Evolutionary conservation across 352 stramenopile genomes (phyloP), one percentile per base, ranked within the genome.

Genomic region (Pythium scleroteichum): DNA sequence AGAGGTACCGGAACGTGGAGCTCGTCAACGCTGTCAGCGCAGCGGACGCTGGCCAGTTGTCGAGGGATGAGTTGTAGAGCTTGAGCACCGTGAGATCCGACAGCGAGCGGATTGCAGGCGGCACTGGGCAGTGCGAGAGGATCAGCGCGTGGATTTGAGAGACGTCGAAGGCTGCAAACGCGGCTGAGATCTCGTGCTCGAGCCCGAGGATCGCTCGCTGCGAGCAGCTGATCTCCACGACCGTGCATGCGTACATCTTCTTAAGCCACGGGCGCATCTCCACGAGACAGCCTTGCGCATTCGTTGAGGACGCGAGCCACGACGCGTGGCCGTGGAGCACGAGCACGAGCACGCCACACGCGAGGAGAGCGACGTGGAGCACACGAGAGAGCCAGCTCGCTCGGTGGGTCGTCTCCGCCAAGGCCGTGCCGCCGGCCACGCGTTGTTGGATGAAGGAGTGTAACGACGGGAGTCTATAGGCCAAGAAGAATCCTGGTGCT

Each of bases 161-260:
- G 19, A 22, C 7, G n/a, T 48, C 41, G 3, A 66, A 10, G 0
- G 22, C 0, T 5, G 23, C 26, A 0, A 66, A 41, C 1, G 26
- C 38, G 2, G 8, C 16, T 24, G 16, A 19, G 27, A 64, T 55
- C 24, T 64, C 57, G 19, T 45, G 1, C 24, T 17, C 7, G 0
- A 12, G 1, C 0, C 57, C 57, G 9, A 22, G 4, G n/a, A 64
- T 33, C 0, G 17, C 2, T 0, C 24, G 46, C 29, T 57, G 42
- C 1, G 33, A 44, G 49, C 59, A 66, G 41, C 50, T 66, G 14
- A 66, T n/a, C 22, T 66, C 59, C 2, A 66, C 12, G 6, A 66
- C 49, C 3, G 39, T 24, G 38, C 59, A 59, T 9, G 58, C 19
- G 40, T 53, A 53, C 2, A 3, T 22, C 1, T n/a, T 40, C 1